phyloP scores from a whole-genome alignment of 306 rosid genomes.

The Lathyrus aphaca region DNA sequence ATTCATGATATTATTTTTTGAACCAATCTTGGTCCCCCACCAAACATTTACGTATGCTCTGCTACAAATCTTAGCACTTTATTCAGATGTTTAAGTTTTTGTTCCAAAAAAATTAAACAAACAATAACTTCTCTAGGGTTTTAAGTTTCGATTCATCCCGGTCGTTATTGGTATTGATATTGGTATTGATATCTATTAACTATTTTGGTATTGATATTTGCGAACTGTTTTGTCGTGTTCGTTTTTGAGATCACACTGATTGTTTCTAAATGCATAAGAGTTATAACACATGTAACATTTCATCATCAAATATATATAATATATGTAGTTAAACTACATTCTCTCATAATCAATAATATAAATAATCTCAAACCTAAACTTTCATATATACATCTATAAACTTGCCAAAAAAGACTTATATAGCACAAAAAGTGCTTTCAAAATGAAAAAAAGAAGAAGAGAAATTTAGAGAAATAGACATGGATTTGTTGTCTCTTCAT shows the following conservation, averaged over 20 bases:
- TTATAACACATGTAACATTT: constrained; percentile 14
- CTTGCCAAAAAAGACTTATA: constrained; percentile 43
- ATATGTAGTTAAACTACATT: constrained; percentile 36
- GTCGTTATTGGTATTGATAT: too few species aligned
- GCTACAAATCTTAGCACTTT: constrained; percentile 9
- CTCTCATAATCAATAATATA: constrained; percentile 41
- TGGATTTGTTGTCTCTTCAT: constrained; percentile 22
- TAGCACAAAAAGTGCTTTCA: constrained; percentile 48
- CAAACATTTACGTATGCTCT: constrained; percentile 18
- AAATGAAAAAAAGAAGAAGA: constrained; percentile 16
- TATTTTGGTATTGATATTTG: too few species aligned
- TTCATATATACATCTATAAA: constrained; percentile 58
- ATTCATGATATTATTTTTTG: constrained; percentile 33
- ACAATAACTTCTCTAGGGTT: too few species aligned
- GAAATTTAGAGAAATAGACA: constrained; percentile 31
- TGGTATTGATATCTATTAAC: too few species aligned
- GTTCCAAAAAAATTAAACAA: constrained; percentile 15
- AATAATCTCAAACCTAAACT: constrained; percentile 47
- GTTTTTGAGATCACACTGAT: too few species aligned
- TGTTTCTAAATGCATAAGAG: background rate
- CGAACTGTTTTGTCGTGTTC: too few species aligned
- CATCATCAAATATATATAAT: constrained; percentile 38
- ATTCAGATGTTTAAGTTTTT: constrained; percentile 31
- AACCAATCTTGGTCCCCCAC: constrained; percentile 33
- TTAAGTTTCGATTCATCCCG: too few species aligned